A percentile compares a stretch with the other conserved stretches of the same genome.
Conservation (phyloP, 2,329 filamentous ascomycete species). For the Sporothrix dimorphospora region DNA sequence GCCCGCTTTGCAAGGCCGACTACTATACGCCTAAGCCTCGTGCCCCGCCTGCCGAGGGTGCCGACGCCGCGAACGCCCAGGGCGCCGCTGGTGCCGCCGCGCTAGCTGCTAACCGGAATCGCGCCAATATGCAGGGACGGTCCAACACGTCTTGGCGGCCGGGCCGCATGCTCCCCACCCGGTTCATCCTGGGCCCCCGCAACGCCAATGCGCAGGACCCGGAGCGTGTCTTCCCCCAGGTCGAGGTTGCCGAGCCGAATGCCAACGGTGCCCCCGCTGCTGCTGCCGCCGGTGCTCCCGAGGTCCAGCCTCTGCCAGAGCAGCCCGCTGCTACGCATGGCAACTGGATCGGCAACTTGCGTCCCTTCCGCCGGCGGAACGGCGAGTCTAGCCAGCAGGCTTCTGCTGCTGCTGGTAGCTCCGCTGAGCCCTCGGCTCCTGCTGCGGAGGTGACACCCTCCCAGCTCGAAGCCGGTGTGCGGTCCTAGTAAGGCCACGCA, state of each 20-base stretch:
- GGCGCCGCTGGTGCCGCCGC: constrained; percentile 39
- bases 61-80: constrained; percentile 28
- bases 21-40: constrained; percentile 95
- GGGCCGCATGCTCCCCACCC: constrained; percentile 28
- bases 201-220: not conserved
- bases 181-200: constrained; percentile 17
- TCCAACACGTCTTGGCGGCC: constrained; percentile 46
- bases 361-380: constrained; percentile 25
- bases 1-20: constrained; percentile 95
- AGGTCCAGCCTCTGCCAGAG: not conserved
- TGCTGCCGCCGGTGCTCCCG: not conserved
- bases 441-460: constrained; percentile 39
- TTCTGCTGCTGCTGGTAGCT: constrained; percentile 36
- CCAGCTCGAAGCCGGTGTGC: constrained; percentile 44
- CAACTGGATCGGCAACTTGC: constrained; percentile 23
- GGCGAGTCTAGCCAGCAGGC: constrained; percentile 5
- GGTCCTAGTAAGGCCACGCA: constrained; percentile 19
- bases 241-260: not conserved
- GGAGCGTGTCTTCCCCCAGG: not conserved
- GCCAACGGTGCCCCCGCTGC: not conserved
- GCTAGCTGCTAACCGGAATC: constrained; percentile 40
- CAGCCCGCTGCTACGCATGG: constrained; percentile 16
- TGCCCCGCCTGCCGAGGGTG: constrained; percentile 51
- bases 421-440: constrained; percentile 36
- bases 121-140: constrained; percentile 53